Evolutionary conservation across 225 moss, liverwort and hornwort species (phyloP).

Genomic region (Bryoerythrophyllum caledonicum): DNA sequence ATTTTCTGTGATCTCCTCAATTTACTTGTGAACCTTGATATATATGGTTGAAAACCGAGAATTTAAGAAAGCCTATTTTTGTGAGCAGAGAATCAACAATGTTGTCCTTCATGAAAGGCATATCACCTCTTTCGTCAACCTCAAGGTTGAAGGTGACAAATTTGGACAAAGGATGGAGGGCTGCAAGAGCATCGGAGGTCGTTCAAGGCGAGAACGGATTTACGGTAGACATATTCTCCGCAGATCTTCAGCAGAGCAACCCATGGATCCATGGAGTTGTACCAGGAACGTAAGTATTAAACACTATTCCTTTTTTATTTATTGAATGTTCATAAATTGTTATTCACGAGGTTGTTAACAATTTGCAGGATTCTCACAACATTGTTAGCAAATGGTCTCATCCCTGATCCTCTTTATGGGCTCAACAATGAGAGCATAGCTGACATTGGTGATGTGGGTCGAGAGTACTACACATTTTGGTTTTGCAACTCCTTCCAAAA

Average conservation of each 20-base stretch:
- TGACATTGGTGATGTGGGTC: constrained; percentile 76
- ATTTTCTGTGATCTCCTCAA: background rate
- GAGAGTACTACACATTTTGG: constrained; percentile 83
- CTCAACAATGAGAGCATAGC: constrained; percentile 75
- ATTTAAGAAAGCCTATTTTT: too few species aligned
- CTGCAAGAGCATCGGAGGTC: constrained; percentile 43
- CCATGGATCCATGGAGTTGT: constrained; percentile 77
- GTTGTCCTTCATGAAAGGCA: background rate
- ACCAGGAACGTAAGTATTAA: constrained; percentile 66
- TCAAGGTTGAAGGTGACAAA: constrained; percentile 17
- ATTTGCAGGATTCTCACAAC: constrained; percentile 71
- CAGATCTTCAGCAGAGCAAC: constrained; percentile 2
- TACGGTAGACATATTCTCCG: constrained; percentile 6
- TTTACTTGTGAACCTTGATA: background rate
- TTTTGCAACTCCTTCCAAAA: constrained; percentile 64
- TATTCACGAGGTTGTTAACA: too few species aligned
- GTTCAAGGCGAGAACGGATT: constrained; percentile 49
- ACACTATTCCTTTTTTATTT: accelerated
- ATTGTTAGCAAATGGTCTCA: constrained; percentile 52
- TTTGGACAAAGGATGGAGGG: constrained; percentile 70
- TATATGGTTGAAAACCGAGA: background rate
- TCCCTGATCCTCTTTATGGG: constrained; percentile 76
- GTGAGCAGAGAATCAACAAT: background rate
- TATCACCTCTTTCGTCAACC: background rate
- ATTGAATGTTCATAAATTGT: background rate